phyloP scores from a whole-genome alignment of 2,329 filamentous ascomycete genomes.

The Colletotrichum tamarilloi region DNA sequence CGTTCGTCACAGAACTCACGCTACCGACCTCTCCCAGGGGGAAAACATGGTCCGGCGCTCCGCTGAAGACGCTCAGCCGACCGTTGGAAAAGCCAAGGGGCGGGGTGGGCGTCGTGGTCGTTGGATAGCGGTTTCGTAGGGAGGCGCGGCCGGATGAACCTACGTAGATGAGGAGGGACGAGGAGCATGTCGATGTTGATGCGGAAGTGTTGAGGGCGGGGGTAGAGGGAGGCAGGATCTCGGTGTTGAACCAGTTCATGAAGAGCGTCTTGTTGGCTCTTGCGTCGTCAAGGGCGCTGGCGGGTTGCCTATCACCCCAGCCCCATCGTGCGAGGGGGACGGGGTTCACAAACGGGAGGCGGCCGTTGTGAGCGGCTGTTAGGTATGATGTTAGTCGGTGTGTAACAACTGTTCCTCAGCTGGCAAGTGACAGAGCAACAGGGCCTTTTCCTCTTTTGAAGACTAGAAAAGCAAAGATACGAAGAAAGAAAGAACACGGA shows the following conservation, averaged over 20 bases:
- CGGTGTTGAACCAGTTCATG: slow-evolving; percentile 45
- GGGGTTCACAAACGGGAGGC: slow-evolving; percentile 51
- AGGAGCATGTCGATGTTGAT: slow-evolving; percentile 42
- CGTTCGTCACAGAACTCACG: slow-evolving; percentile 52
- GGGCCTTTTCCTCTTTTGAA: not conserved
- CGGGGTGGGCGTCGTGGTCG: slow-evolving; percentile 53
- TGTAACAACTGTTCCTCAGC: rapidly evolving
- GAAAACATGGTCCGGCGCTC: slow-evolving; percentile 54
- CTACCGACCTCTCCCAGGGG: slow-evolving; percentile 53
- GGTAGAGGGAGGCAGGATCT: slow-evolving; percentile 40
- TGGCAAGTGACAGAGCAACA: too few species aligned
- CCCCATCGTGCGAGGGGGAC: slow-evolving; percentile 48
- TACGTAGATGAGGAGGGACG: slow-evolving; percentile 44
- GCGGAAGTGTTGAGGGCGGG: not conserved
- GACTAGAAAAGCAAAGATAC: too few species aligned
- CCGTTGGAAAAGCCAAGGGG: slow-evolving; percentile 58
- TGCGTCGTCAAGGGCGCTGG: slow-evolving; percentile 39
- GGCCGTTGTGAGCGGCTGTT: slow-evolving; percentile 44
- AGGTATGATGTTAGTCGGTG: not conserved
- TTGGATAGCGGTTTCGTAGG: slow-evolving; percentile 45
- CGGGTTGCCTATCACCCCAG: slow-evolving; percentile 45
- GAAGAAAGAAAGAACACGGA: not conserved
- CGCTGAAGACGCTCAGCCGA: slow-evolving; percentile 48
- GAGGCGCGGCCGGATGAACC: slow-evolving; percentile 22
- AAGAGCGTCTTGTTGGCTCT: slow-evolving; percentile 46